Evolutionary conservation across 73 alveolate genomes (phyloP).

Genomic region (Tetrahymena elliotti): DNA sequence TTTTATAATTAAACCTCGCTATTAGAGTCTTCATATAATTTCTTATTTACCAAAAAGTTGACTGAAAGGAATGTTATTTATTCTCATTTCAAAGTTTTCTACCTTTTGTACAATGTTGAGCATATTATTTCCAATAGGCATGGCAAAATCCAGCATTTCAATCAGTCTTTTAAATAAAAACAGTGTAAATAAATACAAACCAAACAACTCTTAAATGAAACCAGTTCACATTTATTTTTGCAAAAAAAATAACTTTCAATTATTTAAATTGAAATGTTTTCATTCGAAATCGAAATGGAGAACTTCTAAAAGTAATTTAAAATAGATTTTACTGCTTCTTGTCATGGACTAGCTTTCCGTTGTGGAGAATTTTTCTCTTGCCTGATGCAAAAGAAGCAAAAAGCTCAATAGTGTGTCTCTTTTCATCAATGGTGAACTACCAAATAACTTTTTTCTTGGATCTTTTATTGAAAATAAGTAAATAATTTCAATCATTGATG

Average conservation of each 20-base stretch:
- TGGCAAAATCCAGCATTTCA: background rate
- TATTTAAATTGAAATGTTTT: too few species aligned
- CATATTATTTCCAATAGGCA: background rate
- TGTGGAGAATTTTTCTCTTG: slow-evolving; percentile 68
- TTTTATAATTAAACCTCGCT: background rate
- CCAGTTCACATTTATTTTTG: background rate
- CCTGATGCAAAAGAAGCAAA: slow-evolving; percentile 63
- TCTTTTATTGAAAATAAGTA: background rate
- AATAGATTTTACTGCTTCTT: background rate
- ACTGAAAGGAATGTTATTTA: background rate
- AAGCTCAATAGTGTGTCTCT: slow-evolving; percentile 61
- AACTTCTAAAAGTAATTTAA: background rate
- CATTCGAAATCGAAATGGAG: background rate
- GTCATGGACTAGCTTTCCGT: slow-evolving; percentile 38
- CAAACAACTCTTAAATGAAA: too few species aligned
- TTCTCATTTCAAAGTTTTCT: background rate
- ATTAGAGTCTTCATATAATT: background rate
- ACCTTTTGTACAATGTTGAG: background rate
- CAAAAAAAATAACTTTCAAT: background rate
- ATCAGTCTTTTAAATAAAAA: background rate
- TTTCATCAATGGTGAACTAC: slow-evolving; percentile 67
- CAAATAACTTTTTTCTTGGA: slow-evolving; percentile 68
- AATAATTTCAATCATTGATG: background rate
- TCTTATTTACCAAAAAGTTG: background rate
- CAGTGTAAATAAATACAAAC: background rate